Conservation (phyloP, 208 protist species). For the Wallacemonas sp. region DNA sequence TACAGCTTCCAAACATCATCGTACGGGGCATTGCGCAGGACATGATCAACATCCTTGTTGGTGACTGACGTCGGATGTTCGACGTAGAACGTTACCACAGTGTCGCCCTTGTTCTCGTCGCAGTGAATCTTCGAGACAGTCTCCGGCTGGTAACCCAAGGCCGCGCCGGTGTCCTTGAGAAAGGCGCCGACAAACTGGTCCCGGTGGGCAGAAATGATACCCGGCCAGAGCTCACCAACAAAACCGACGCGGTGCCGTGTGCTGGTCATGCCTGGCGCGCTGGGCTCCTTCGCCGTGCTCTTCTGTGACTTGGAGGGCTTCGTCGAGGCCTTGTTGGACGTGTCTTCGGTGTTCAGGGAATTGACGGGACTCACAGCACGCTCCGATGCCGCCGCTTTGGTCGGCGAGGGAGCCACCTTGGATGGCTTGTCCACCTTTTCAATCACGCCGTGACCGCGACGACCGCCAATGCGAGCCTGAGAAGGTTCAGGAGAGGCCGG, state of each 20-base stretch:
- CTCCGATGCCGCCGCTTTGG: neutral
- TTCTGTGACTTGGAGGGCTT: slow-evolving; percentile 2
- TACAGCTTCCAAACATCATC: slow-evolving; percentile 61
- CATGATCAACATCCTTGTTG: slow-evolving; percentile 42
- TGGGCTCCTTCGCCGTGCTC: slow-evolving; percentile 3
- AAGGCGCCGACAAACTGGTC: slow-evolving; percentile 42
- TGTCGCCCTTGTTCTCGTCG: slow-evolving; percentile 49
- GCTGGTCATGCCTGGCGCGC: slow-evolving; percentile 3
- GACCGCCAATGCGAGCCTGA: slow-evolving; percentile 1
- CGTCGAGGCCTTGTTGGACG: neutral
- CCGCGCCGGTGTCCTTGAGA: slow-evolving; percentile 36
- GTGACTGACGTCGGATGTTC: slow-evolving; percentile 33
- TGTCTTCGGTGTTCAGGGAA: neutral
- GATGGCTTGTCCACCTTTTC: neutral
- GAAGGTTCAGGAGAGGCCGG: neutral
- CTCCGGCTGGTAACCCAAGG: slow-evolving; percentile 33
- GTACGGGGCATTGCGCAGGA: slow-evolving; percentile 54
- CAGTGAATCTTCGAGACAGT: slow-evolving; percentile 46
- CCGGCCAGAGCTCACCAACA: slow-evolving; percentile 52
- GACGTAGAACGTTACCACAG: slow-evolving; percentile 56
- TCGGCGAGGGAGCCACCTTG: neutral
- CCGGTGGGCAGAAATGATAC: slow-evolving; percentile 32
- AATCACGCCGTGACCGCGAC: slow-evolving; percentile 7
- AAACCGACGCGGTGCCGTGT: slow-evolving; percentile 69
- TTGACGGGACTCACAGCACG: neutral